A percentile compares a stretch with the other conserved stretches of the same genome.
Evolutionary conservation across 1,139 yeast species (phyloP).

Genomic region (Yamadazyma kanchanaburiensis): DNA sequence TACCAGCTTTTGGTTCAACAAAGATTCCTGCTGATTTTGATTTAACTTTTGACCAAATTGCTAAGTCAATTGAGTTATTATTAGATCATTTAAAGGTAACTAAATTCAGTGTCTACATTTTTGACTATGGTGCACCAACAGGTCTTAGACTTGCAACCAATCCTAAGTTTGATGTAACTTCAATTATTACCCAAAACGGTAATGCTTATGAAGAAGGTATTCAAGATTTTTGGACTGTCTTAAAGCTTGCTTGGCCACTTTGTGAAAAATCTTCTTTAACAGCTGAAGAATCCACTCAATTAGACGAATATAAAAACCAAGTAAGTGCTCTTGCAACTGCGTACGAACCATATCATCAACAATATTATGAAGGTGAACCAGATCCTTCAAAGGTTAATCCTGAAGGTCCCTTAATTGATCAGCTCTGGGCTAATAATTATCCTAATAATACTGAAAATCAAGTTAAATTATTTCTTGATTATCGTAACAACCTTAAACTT

Average conservation of each 20-base stretch:
- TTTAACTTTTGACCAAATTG: slow-evolving; percentile 28
- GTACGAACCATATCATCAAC: slow-evolving; percentile 17
- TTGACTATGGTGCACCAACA: slow-evolving; percentile 45
- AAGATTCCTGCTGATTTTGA: slow-evolving; percentile 20
- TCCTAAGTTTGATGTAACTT: slow-evolving; percentile 24
- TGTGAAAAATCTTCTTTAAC: slow-evolving; percentile 8
- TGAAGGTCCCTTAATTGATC: slow-evolving; percentile 27
- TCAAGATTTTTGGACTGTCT: slow-evolving; percentile 33
- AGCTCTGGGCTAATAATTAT: slow-evolving; percentile 16
- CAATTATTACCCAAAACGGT: slow-evolving; percentile 38
- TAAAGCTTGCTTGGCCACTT: slow-evolving; percentile 27
- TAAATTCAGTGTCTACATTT: slow-evolving; percentile 28
- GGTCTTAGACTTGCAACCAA: slow-evolving; percentile 33
- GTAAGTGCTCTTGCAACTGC: slow-evolving; percentile 14
- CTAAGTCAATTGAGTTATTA: slow-evolving; percentile 27
- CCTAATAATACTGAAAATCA: slow-evolving; percentile 27
- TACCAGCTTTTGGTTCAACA: slow-evolving; percentile 43
- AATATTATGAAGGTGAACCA: slow-evolving; percentile 27
- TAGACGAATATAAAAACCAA: slow-evolving; percentile 9
- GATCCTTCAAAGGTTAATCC: slow-evolving; percentile 25
- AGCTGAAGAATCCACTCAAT: slow-evolving; percentile 8
- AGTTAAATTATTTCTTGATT: slow-evolving; percentile 30
- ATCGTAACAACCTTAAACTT: slow-evolving; percentile 25
- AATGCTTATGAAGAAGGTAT: slow-evolving; percentile 42
- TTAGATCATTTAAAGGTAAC: slow-evolving; percentile 20